A percentile compares a stretch with the other conserved stretches of the same genome.
Evolutionary conservation across 2,329 filamentous ascomycete species (phyloP).

Genomic region (Claviceps quebecensis): DNA sequence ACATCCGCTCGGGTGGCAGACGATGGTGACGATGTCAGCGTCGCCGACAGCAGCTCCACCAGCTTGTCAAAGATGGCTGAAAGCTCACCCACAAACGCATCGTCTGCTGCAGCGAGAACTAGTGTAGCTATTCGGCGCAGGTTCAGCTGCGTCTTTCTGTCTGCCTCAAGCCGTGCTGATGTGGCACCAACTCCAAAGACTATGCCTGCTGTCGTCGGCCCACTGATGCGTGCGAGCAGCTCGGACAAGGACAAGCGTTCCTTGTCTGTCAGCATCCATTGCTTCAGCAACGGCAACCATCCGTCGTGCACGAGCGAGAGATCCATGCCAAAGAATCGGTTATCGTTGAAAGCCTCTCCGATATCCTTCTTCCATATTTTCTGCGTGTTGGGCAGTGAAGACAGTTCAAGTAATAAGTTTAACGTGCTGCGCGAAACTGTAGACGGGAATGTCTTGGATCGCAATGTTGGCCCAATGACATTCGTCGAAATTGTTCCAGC

Average conservation of each 20-base stretch:
- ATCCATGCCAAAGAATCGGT: constrained; percentile 65
- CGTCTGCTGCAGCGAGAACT: constrained; percentile 60
- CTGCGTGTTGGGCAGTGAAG: constrained; percentile 62
- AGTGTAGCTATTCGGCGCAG: constrained; percentile 70
- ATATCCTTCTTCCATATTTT: constrained; percentile 92
- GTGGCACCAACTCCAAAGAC: constrained; percentile 97
- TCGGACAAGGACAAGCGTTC: constrained; percentile 74
- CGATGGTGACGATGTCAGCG: constrained; percentile 78
- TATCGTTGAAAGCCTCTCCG: constrained; percentile 79
- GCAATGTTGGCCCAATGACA: constrained; percentile 68
- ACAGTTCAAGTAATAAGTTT: constrained; percentile 60
- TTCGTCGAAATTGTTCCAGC: constrained; percentile 71
- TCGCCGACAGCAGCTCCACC: constrained; percentile 73
- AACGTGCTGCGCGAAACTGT: constrained; percentile 63
- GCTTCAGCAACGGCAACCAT: constrained; percentile 73
- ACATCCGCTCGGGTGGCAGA: constrained; percentile 79
- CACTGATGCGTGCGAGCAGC: constrained; percentile 60
- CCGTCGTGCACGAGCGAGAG: constrained; percentile 50
- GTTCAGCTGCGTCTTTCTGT: constrained; percentile 82
- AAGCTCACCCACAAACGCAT: constrained; percentile 69
- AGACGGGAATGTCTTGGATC: constrained; percentile 74
- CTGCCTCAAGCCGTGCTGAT: constrained; percentile 85
- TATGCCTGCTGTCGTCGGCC: constrained; percentile 85
- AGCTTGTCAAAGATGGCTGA: constrained; percentile 65
- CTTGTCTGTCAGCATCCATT: constrained; percentile 78